Conservation (phyloP, 1,284 basidiomycete species). For the Gomphus sp. region DNA sequence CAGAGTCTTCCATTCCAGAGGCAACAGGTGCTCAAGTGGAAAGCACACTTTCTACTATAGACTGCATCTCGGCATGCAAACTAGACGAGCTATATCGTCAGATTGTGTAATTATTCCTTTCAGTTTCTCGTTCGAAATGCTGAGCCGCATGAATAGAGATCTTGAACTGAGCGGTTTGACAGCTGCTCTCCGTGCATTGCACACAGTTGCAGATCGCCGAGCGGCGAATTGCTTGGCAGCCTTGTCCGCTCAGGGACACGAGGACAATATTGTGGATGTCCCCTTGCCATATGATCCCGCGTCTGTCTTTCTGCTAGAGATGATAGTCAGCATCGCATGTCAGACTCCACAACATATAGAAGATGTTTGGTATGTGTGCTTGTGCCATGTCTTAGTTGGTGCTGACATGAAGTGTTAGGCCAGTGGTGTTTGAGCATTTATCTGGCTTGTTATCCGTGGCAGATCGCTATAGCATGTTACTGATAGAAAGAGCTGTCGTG, state of each 20-base stretch:
- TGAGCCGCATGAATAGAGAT: constrained; percentile 37
- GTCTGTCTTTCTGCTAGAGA: constrained; percentile 89
- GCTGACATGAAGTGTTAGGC: constrained; percentile 39
- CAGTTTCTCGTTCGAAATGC: too few species aligned
- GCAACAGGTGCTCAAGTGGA: constrained; percentile 88
- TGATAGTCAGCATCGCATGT: constrained; percentile 81
- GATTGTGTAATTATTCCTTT: constrained; percentile 65
- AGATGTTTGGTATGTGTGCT: constrained; percentile 67
- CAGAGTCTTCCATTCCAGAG: constrained; percentile 68
- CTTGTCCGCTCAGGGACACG: constrained; percentile 23
- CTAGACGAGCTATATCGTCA: constrained; percentile 92
- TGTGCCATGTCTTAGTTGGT: neutral
- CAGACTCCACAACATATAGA: constrained; percentile 71
- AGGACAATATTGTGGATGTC: constrained; percentile 24
- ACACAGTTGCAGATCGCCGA: constrained; percentile 80
- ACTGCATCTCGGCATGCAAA: constrained; percentile 90
- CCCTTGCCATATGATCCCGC: constrained; percentile 86
- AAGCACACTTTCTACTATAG: constrained; percentile 89
- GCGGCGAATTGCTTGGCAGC: constrained; percentile 63
- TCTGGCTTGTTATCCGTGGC: constrained; percentile 73
- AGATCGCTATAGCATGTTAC: constrained; percentile 75
- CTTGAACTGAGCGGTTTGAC: constrained; percentile 72
- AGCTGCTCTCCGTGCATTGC: constrained; percentile 79
- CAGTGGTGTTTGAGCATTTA: constrained; percentile 87
- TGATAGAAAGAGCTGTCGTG: constrained; percentile 96